Base-by-base conservation (phyloP, 2,329 filamentous ascomycete species). In the Lasiodiplodia hormozganensis region DNA sequence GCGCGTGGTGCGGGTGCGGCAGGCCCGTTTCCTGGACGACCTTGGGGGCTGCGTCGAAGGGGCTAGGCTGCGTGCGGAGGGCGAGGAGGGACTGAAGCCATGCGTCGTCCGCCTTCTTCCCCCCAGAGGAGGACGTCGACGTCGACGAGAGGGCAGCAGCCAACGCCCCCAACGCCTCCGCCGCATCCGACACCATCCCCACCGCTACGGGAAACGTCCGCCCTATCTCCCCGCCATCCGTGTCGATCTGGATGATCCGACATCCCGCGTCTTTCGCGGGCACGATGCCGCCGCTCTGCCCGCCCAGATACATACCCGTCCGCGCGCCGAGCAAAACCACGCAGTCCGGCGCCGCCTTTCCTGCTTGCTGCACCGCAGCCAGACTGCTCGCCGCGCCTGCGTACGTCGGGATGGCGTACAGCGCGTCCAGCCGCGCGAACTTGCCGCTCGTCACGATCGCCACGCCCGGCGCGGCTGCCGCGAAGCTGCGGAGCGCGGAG, bases 1-100 rank as follows among this genome's bases (percentile, higher is more conserved):
- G 71, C 0, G 81, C 81, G 65, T 82, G 80, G 70, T 82, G 83
- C 0, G 82, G 82, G 67, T 84, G 82, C 2, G 83, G 69, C 36
- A 76, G 28, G 4, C 28, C 47, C 0, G 60, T 25, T 4, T 49
- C 40, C 10, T 2, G 2, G 31, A 52, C 47, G 31, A 21, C 18
- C 0, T 5, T 0, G 0, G 43, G n/a, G 0, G 11, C 28, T 2
- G 10, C 43, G n/a, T 8, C 60, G 31, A 52, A 34, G 2, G 47
- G 43, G 11, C n/a, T 38, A 10, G 60, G 47, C 4, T n/a, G 14
- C 14, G 18, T 6, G 3, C 16, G 18, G 28, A 31, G n/a, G 28
- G 10, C 21, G 16, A 8, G 7, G 47, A 64, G 2, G 28, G 47
- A 5, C 3, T 12, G 67, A 52, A 77, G 73, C 75, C 71, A 79